A percentile compares a stretch with the other conserved stretches of the same genome.
Conservation (phyloP, 345 rosid genomes). For the Hibiscus tridactylites region DNA sequence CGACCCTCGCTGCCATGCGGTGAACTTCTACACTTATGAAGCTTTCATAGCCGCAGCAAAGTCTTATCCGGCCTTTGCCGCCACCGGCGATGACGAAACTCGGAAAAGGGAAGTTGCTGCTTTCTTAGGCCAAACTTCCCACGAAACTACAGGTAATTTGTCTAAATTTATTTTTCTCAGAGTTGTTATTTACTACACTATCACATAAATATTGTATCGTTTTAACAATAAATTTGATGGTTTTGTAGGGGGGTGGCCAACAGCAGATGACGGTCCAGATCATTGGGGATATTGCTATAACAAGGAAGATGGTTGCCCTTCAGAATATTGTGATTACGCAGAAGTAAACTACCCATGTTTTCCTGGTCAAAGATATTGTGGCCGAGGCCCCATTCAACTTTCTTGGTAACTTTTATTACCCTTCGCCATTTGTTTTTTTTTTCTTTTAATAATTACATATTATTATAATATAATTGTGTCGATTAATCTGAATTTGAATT, state of each 20-base stretch:
- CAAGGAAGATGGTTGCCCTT: constrained; percentile 31
- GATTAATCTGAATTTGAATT: background rate
- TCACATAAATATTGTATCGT: background rate
- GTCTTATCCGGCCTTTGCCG: constrained; percentile 35
- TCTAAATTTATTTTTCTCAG: too few relatives aligned
- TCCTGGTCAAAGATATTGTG: constrained; percentile 45
- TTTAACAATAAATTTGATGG: background rate
- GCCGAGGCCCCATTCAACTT: constrained; percentile 56
- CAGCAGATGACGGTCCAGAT: constrained; percentile 51
- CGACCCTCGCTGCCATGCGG: constrained; percentile 35
- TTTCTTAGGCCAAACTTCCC: background rate
- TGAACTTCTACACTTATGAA: constrained; percentile 51
- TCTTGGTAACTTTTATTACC: constrained; percentile 24
- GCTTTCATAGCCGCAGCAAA: constrained; percentile 49
- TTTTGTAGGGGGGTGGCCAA: constrained; percentile 21
- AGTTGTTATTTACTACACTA: too few relatives aligned
- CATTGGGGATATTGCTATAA: constrained; percentile 59
- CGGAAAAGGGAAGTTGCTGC: constrained; percentile 50
- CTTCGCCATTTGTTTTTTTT: background rate
- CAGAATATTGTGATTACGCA: constrained; percentile 24
- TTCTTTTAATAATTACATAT: background rate
- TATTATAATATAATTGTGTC: background rate
- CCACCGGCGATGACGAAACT: constrained; percentile 27
- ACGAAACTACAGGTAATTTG: too few relatives aligned
- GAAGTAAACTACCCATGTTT: constrained; percentile 37